Conservation (phyloP, 805 yeast genomes). For the Tetrapisispora fleetii region DNA sequence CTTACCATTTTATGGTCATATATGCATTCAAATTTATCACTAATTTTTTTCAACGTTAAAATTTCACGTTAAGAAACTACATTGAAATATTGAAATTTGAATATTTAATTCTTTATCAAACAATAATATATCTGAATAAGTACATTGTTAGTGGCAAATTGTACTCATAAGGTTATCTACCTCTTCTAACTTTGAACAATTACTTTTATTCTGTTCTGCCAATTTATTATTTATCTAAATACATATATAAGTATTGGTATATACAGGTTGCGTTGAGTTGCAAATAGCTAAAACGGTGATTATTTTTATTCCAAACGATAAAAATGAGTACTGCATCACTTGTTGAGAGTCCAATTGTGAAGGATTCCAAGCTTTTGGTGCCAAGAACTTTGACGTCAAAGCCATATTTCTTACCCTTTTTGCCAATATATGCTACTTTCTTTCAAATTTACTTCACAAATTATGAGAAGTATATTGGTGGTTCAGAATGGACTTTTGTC, state of each 20-base stretch:
- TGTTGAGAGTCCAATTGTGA: conserved; percentile 65
- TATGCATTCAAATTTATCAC: no score
- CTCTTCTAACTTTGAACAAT: no score
- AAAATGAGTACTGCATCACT: conserved; percentile 15
- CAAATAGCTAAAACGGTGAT: background rate
- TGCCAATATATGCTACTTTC: conserved; percentile 67
- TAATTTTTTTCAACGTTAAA: no score
- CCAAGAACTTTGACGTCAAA: conserved; percentile 51
- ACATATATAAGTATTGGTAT: no score
- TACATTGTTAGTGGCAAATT: background rate
- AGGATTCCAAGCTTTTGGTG: conserved; percentile 62
- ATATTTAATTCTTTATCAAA: no score
- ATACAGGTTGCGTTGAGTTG: background rate
- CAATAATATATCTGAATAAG: background rate
- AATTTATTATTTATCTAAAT: no score
- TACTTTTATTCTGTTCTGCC: no score
- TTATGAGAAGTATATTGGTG: conserved; percentile 76
- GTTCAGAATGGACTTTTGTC: conserved; percentile 94
- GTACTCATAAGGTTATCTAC: background rate
- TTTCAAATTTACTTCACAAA: conserved; percentile 50
- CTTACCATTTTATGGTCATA: no score
- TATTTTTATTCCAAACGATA: background rate
- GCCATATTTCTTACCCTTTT: conserved; percentile 78
- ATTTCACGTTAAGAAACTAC: background rate
- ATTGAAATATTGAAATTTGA: background rate